Base-by-base conservation (phyloP, 257 asterid genomes). In the Misopates orontium region DNA sequence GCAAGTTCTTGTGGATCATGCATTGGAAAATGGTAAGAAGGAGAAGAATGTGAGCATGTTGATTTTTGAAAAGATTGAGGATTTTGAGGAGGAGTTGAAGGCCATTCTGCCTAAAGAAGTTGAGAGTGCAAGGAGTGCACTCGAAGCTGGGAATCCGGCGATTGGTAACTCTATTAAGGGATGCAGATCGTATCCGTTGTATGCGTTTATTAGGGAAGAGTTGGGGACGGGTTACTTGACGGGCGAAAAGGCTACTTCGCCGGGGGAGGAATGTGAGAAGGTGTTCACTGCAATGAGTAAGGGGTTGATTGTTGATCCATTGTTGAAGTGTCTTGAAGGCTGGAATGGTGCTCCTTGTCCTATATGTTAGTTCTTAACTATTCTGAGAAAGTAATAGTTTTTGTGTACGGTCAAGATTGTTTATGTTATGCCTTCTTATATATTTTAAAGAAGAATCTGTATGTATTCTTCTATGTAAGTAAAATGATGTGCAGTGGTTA, bases 331-430 rank as follows among this genome's bases (percentile, higher is more conserved):
- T 57, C 78, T 84, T 19, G 77, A 84, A 65, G 81, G 76, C 4
- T 84, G 89, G 89, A 76, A 78, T 74, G 86, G 89, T 21, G 77
- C 70, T 0, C 89, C 89, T 61, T 81, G 76, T 52, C 89, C 89
- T 0, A 83, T 78, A 25, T 78, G 84, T 55, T 78, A 81, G 69
- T 45, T 21, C 31, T 17, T 17, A 13, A 10, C 14, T 14, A 1
- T 64, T 14, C 22, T 21, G n/a, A 17, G 22, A 5, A 18, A 1
- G 5, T n/a, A 42, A 50, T n/a, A 28, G 4, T 19, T 22, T 44
- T 1, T 45, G 4, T 11, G 44, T 40, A 10, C 2, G 15, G 20
- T 1, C 1, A 18, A 10, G 16, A 39, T 18, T 52, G 57, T 52
- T 2, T 52, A 1, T 52, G 24, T 8, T 52, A 3, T 36, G 42